Evolutionary conservation across 1,284 basidiomycete species (phyloP), one percentile per base, ranked within the genome.

Genomic region (Apiotrichum mycotoxinovorans): DNA sequence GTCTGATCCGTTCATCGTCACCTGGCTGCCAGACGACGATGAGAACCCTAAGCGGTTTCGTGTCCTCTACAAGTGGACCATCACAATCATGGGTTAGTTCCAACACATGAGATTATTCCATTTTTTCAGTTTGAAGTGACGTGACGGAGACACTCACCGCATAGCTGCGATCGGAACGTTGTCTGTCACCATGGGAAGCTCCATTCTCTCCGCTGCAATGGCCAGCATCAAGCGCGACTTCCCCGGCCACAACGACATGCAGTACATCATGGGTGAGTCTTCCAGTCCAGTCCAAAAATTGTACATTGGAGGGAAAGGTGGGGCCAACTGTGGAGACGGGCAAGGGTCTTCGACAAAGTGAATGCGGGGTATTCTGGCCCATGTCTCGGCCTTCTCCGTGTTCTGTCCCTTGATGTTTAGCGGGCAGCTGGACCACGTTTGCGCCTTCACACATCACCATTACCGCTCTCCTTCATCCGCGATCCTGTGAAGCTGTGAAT

Each of bases 1-100:
- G 12, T 67, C 66, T 1, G 72, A 76, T 30, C 79, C 78, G 1
- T 78, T 68, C 58, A 67, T 79, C 22, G 70, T 79, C 18, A 66
- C 67, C 45, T 74, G 73, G 73, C 46, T 61, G 40, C 56, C 56
- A 15, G 34, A 56, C 17, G 58, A 53, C 14, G 34, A 15, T n/a
- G 71, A 73, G 56, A 66, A 74, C 56, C 71, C 72, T 5, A 61
- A 68, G 51, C 58, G 54, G 15, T 72, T 64, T 58, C 22, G 49
- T 11, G n/a, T 37, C 12, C 47, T n/a, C 10, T 70, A 70, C 64
- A 72, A 73, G 53, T 73, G 71, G 70, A 27, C 25, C 12, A 56
- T 66, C 4, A 68, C 65, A 38, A 49, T 62, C 41, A 40, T 59
- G 18, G 59, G 59, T 61, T 22, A 23, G 59, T 55, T 20, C 22